Evolutionary conservation across 495 filamentous ascomycete genomes (phyloP).

Genomic region (Aspergillus campestris): DNA sequence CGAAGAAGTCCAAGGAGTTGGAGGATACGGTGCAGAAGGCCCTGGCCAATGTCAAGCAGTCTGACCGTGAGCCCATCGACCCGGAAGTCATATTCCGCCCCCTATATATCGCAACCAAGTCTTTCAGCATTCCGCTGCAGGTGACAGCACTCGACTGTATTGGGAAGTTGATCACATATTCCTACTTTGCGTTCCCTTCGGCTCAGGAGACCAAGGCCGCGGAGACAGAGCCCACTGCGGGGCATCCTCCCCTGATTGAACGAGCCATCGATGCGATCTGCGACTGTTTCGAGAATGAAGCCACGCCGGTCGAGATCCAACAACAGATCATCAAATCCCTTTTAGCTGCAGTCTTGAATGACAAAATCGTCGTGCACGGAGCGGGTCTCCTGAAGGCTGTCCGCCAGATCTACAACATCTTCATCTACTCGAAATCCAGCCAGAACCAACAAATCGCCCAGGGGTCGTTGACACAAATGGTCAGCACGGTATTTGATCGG

Average conservation of each 20-base stretch:
- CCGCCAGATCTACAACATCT: slow-evolving; percentile 97
- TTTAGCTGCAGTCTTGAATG: slow-evolving; percentile 89
- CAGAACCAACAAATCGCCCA: slow-evolving; percentile 95
- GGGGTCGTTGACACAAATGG: slow-evolving; percentile 96
- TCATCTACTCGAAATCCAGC: slow-evolving; percentile 82
- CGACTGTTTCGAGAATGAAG: slow-evolving; percentile 96
- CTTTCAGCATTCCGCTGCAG: slow-evolving; percentile 70
- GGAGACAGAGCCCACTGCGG: slow-evolving; percentile 37
- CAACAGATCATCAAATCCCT: slow-evolving; percentile 97
- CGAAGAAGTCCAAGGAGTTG: slow-evolving; percentile 68
- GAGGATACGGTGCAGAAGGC: slow-evolving; percentile 73
- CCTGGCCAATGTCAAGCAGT: slow-evolving; percentile 69
- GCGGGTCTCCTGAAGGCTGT: slow-evolving; percentile 97
- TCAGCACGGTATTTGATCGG: slow-evolving; percentile 93
- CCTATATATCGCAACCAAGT: slow-evolving; percentile 77
- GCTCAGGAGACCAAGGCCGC: slow-evolving; percentile 24
- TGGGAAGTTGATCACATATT: slow-evolving; percentile 96
- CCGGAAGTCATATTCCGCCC: slow-evolving; percentile 90
- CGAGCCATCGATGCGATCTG: slow-evolving; percentile 98
- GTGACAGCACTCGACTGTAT: slow-evolving; percentile 95
- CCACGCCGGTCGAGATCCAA: slow-evolving; percentile 81
- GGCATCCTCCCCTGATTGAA: slow-evolving; percentile 71
- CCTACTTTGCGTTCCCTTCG: slow-evolving; percentile 81
- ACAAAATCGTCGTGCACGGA: slow-evolving; percentile 97
- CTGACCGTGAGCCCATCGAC: slow-evolving; percentile 59